Base-by-base conservation (phyloP, 768 basidiomycete genomes). In the Trametopsis cervina region DNA sequence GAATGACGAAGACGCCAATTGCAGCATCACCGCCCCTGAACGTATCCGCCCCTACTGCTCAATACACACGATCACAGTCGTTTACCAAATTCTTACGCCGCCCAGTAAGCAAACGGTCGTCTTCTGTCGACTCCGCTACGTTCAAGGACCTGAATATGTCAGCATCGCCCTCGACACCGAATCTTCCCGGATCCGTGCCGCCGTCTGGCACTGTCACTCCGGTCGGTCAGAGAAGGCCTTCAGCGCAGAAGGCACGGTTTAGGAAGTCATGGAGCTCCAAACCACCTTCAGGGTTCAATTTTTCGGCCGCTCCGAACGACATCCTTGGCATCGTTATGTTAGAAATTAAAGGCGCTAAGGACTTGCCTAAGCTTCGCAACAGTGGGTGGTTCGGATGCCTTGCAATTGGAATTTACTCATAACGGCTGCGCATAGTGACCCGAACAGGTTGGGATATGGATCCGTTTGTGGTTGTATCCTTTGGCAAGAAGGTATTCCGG, bases 401-500 rank as follows among this genome's bases (percentile, higher is more conserved):
- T 21, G 36, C 12, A 6, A 33, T 18, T 15, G 18, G 25, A 12
- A 21, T 17, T 11, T 23, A 41, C 47, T 33, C 27, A n/a, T n/a
- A n/a, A n/a, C n/a, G n/a, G n/a, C 29, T 33, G 15, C 15, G 29
- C 7, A 7, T 47, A 89, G 88, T 90, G 80, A 90, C 84, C 1
- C 80, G 86, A 0, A 88, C 80, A 0, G 89, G 88, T 0, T 93
- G 84, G 78, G 94, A 98, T 62, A 96, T 97, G 93, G 93, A 97
- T 58, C 93, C 94, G 0, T 98, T 97, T 60, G 88, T 90, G 20
- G 92, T 99, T 52, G 78, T 94, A 54, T 91, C 90, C 2, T 99
- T 99, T 54, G 90, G 94, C 24, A 94, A 93, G 70, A 98, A 96
- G 63, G 89, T 97, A 4, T 98, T 98, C 69, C 77, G 94, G 2